Conservation (phyloP, 73 alveolate genomes). For the Effrenium voratum region DNA sequence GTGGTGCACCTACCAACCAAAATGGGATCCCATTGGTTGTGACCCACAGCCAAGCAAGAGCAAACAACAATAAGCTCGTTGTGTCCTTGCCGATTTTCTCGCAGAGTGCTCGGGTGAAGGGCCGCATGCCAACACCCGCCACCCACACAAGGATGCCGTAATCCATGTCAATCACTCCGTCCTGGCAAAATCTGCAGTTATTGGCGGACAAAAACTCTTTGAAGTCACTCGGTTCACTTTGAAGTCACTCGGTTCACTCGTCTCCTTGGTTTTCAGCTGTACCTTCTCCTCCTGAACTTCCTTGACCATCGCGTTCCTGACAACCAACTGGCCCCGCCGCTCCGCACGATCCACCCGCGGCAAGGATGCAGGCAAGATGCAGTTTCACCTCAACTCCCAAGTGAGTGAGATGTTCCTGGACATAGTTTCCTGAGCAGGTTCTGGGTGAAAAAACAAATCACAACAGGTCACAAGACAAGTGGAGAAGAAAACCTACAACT, state of each 20-base stretch:
- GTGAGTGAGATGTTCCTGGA: constrained; percentile 35
- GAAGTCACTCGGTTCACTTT: not conserved
- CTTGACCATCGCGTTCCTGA: constrained; percentile 85
- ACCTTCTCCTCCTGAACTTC: constrained; percentile 69
- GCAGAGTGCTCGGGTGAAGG: constrained; percentile 80
- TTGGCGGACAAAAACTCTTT: not conserved
- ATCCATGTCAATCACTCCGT: constrained; percentile 77
- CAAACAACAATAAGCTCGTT: too few species aligned
- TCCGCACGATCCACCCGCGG: not conserved
- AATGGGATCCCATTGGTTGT: too few species aligned
- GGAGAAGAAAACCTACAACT: not conserved
- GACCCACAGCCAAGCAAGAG: too few species aligned
- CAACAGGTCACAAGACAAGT: not conserved
- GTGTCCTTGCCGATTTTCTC: constrained; percentile 93
- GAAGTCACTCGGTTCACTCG: not conserved
- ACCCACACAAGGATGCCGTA: constrained; percentile 84
- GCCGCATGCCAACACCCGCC: constrained; percentile 93
- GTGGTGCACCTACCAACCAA: too few species aligned
- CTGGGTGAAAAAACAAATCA: not conserved
- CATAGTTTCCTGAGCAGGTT: constrained; percentile 36
- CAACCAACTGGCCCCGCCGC: not conserved
- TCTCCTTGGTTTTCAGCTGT: constrained; percentile 55
- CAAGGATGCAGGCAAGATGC: constrained; percentile 18
- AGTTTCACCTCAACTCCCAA: constrained; percentile 50
- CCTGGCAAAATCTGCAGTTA: not conserved